Evolutionary conservation across 352 stramenopile genomes (phyloP).

Genomic region (Pythium inflatum): DNA sequence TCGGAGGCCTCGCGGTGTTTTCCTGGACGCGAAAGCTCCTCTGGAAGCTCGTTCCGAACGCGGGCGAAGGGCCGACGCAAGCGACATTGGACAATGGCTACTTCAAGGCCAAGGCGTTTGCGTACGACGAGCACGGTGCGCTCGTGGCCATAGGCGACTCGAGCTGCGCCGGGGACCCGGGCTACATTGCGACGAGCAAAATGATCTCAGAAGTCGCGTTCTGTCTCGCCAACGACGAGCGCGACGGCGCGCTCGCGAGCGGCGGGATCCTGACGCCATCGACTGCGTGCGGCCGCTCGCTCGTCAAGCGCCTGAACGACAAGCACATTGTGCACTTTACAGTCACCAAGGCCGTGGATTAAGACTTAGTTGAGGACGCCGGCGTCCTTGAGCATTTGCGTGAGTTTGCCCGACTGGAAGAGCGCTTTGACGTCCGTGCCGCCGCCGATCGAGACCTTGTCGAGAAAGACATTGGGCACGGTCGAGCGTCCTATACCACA

Average conservation of each 20-base stretch:
- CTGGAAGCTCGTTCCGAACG: slow-evolving; percentile 56
- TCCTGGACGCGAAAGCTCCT: slow-evolving; percentile 57
- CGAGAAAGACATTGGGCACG: slow-evolving; percentile 98
- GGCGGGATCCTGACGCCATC: slow-evolving; percentile 70
- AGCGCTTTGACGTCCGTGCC: slow-evolving; percentile 94
- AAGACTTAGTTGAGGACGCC: too few species aligned
- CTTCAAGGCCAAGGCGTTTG: slow-evolving; percentile 54
- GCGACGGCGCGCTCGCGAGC: slow-evolving; percentile 19
- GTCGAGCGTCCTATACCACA: slow-evolving; percentile 85
- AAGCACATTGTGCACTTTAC: slow-evolving; percentile 54
- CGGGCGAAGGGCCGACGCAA: slow-evolving; percentile 71
- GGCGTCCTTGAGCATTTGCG: slow-evolving; percentile 84
- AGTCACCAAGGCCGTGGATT: slow-evolving; percentile 5
- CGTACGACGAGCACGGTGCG: slow-evolving; percentile 38
- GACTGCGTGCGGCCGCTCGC: slow-evolving; percentile 61
- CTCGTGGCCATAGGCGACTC: slow-evolving; percentile 28
- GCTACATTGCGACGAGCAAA: slow-evolving; percentile 47
- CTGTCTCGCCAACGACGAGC: slow-evolving; percentile 43
- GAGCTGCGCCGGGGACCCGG: slow-evolving; percentile 38
- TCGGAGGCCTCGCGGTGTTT: slow-evolving; percentile 46
- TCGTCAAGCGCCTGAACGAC: slow-evolving; percentile 52
- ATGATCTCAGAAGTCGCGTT: slow-evolving; percentile 50
- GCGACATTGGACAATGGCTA: slow-evolving; percentile 68
- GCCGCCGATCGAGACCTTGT: slow-evolving; percentile 93
- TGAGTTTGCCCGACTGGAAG: slow-evolving; percentile 86